Conservation (phyloP, 1,284 basidiomycete genomes). For the Afroboletus lepidellus region DNA sequence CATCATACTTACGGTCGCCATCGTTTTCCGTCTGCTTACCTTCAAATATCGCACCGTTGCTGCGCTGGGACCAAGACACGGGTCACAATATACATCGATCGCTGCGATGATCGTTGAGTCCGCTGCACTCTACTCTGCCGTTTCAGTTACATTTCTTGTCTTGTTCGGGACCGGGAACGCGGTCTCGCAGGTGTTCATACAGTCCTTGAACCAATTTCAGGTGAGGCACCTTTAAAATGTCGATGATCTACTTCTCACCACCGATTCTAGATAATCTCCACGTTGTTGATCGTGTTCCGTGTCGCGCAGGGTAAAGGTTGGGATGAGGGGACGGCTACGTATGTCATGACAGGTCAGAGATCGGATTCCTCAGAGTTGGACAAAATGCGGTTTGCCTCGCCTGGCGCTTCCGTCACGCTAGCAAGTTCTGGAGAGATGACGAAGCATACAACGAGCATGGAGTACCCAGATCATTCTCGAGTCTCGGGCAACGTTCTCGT, state of each 20-base stretch:
- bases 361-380: neutral
- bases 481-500: neutral
- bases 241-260: neutral
- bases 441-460: neutral
- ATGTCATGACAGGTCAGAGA: neutral
- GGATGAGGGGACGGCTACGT: slow-evolving; percentile 13
- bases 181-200: slow-evolving; percentile 15
- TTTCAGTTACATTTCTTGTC: slow-evolving; percentile 19
- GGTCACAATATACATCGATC: slow-evolving; percentile 21
- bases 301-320: slow-evolving; percentile 30
- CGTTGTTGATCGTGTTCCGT: slow-evolving; percentile 25
- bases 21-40: slow-evolving; percentile 21
- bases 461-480: neutral
- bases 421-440: neutral
- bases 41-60: slow-evolving; percentile 4
- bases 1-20: slow-evolving; percentile 24
- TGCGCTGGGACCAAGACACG: slow-evolving; percentile 14
- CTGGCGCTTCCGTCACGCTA: slow-evolving; percentile 3
- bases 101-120: slow-evolving; percentile 26
- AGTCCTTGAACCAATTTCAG: slow-evolving; percentile 21
- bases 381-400: slow-evolving; percentile 2
- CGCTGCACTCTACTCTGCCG: slow-evolving; percentile 21
- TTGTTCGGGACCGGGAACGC: slow-evolving; percentile 16
- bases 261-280: slow-evolving; percentile 15
- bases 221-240: neutral